A percentile compares a stretch with the other conserved stretches of the same genome.
phyloP scores from a whole-genome alignment of 352 stramenopile genomes.

The Pythium guiyangense region DNA sequence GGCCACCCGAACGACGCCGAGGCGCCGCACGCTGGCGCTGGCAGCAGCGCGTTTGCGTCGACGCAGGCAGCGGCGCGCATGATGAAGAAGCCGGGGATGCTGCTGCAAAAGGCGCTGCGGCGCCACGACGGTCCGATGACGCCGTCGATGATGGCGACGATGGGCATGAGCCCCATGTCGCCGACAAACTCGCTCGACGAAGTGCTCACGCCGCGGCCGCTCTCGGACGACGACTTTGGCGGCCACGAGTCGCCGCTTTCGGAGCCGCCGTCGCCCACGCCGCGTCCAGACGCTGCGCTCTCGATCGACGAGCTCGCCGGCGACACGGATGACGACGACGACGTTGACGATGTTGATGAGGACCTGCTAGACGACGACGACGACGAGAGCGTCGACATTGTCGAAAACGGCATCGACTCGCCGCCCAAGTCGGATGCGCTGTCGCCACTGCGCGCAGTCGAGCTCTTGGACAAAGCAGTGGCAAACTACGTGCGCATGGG shows the following conservation, averaged over 20 bases:
- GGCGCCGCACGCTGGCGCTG: neutral
- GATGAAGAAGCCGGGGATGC: constrained; percentile 61
- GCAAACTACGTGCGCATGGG: constrained; percentile 56
- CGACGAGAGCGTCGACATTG: neutral
- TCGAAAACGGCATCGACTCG: constrained; percentile 2
- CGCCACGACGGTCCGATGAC: constrained; percentile 10
- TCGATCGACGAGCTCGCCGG: constrained; percentile 4
- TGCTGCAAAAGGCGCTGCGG: constrained; percentile 57
- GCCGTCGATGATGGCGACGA: neutral
- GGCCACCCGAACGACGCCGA: constrained; percentile 42
- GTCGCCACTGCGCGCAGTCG: constrained; percentile 33
- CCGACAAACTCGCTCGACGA: constrained; percentile 23
- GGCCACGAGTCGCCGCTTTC: constrained; percentile 8
- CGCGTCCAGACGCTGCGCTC: neutral
- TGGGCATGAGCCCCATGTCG: constrained; percentile 9
- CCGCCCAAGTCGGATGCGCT: constrained; percentile 7
- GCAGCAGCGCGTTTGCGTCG: constrained; percentile 13
- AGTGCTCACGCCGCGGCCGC: constrained; percentile 21
- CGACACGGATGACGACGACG: constrained; percentile 8
- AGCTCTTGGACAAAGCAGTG: constrained; percentile 55
- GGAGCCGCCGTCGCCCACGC: constrained; percentile 7
- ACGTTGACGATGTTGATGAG: constrained; percentile 5
- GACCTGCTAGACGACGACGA: constrained; percentile 6
- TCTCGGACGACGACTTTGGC: constrained; percentile 13
- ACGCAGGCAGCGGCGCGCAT: constrained; percentile 49